A percentile compares a stretch with the other conserved stretches of the same genome.
Evolutionary conservation across 2,329 filamentous ascomycete genomes (phyloP).

Genomic region (Parastagonospora avenae): DNA sequence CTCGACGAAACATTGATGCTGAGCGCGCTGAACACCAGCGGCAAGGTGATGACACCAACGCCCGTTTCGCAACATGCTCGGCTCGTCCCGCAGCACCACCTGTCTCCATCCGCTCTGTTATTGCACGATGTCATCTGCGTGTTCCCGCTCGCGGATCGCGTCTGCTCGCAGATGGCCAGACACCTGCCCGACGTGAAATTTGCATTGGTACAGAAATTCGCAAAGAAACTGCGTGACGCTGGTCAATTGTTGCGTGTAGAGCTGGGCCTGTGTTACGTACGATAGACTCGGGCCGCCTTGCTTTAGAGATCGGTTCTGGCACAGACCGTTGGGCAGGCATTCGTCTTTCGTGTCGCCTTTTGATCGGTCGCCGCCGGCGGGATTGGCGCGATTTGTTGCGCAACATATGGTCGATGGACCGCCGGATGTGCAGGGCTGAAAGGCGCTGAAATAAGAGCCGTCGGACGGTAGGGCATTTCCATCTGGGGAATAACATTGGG

Average conservation of each 20-base stretch:
- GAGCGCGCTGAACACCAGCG: not conserved
- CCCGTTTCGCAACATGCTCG: conserved; percentile 2
- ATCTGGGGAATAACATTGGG: not conserved
- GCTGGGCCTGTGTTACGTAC: not conserved
- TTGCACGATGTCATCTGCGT: conserved; percentile 1
- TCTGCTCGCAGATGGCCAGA: conserved; percentile 4
- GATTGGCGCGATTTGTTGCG: not conserved
- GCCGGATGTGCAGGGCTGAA: not conserved
- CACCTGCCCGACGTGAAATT: not conserved
- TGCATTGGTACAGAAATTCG: conserved; percentile 3
- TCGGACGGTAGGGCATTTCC: not conserved
- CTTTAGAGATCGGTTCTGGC: not conserved
- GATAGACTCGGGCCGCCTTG: not conserved
- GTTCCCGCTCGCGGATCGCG: not conserved
- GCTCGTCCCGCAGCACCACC: conserved; percentile 3
- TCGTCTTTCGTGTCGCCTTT: conserved; percentile 2
- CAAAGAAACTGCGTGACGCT: not conserved
- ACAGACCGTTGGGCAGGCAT: conserved; percentile 5
- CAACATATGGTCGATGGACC: conserved; percentile 1
- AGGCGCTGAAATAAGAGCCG: not conserved
- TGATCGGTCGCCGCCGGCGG: not conserved
- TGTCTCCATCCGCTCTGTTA: conserved; percentile 1
- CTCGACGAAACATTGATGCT: too few relatives aligned
- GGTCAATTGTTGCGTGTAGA: too few relatives aligned
- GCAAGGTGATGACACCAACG: not conserved